phyloP scores from a whole-genome alignment of 2,329 filamentous ascomycete species.

The Cercospora sp. region DNA sequence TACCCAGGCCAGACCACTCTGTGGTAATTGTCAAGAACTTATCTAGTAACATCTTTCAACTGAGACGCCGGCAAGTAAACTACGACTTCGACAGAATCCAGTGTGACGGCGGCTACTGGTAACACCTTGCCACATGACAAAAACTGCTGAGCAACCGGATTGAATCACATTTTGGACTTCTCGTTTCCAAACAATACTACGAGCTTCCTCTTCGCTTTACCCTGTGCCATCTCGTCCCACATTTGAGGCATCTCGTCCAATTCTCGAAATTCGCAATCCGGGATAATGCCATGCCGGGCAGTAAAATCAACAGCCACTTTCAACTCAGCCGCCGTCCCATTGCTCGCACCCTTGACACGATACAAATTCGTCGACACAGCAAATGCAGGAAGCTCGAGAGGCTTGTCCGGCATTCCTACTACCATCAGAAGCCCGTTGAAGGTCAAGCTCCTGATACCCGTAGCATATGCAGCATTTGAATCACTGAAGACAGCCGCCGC shows the following conservation, averaged over 20 bases:
- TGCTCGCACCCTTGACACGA: background rate
- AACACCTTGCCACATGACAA: too few species aligned
- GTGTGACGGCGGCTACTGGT: too few species aligned
- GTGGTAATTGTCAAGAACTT: too few species aligned
- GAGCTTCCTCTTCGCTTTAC: background rate
- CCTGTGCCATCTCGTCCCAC: background rate
- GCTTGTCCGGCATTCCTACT: background rate
- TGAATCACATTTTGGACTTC: background rate
- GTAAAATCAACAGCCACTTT: background rate
- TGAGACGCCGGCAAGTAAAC: too few species aligned
- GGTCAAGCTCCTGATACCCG: background rate
- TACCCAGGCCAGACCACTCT: background rate
- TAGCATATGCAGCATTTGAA: background rate
- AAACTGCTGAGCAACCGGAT: background rate
- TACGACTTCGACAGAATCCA: too few species aligned
- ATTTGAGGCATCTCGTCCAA: constrained; percentile 1
- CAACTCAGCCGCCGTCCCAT: background rate
- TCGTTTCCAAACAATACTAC: background rate
- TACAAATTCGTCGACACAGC: background rate
- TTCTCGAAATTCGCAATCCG: background rate
- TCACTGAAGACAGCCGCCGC: background rate
- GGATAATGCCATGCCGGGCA: background rate
- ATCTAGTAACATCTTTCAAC: too few species aligned
- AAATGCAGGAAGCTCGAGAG: background rate
- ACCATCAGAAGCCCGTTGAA: background rate